These are phyloP conservation scores for Hansenula sp. DNA, from an alignment of 1,139 yeast species.

Conservation along the genomic window DNA sequence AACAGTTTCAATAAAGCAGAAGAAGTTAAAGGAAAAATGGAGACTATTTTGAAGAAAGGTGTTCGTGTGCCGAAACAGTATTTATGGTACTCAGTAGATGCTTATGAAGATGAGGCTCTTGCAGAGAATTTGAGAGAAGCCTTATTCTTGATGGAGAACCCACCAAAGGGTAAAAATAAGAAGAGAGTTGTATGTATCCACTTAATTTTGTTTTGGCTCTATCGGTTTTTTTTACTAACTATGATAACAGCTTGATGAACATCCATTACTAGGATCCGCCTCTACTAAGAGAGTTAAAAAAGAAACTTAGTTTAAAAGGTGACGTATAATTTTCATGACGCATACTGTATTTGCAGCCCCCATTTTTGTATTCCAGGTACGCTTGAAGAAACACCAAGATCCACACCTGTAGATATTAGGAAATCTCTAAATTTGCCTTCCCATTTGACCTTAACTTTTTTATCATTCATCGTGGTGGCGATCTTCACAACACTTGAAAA, in stretches of 20 bases:
- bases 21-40: slow-evolving; percentile 60
- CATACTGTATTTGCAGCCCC: slow-evolving; percentile 20
- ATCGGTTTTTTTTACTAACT: background rate
- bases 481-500: slow-evolving; percentile 73
- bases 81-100: slow-evolving; percentile 86
- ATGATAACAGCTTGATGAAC: slow-evolving; percentile 1
- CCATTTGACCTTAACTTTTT: slow-evolving; percentile 68
- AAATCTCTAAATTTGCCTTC: slow-evolving; percentile 85
- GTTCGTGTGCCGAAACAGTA: slow-evolving; percentile 56
- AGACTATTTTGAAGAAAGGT: slow-evolving; percentile 55
- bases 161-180: slow-evolving; percentile 32
- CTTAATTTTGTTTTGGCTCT: background rate
- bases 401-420: slow-evolving; percentile 72
- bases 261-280: background rate
- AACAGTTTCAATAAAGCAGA: slow-evolving; percentile 62
- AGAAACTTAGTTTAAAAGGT: too few relatives aligned
- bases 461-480: slow-evolving; percentile 66
- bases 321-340: slow-evolving; percentile 11
- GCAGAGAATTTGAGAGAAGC: slow-evolving; percentile 34
- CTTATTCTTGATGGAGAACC: slow-evolving; percentile 32
- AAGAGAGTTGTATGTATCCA: slow-evolving; percentile 22
- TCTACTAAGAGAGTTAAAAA: background rate
- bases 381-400: slow-evolving; percentile 21
- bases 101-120: slow-evolving; percentile 57
- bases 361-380: slow-evolving; percentile 16